A percentile compares a stretch with the other conserved stretches of the same genome.
phyloP scores from a whole-genome alignment of 2,329 filamentous ascomycete species.

The Talaromyces albobiverticillius region DNA sequence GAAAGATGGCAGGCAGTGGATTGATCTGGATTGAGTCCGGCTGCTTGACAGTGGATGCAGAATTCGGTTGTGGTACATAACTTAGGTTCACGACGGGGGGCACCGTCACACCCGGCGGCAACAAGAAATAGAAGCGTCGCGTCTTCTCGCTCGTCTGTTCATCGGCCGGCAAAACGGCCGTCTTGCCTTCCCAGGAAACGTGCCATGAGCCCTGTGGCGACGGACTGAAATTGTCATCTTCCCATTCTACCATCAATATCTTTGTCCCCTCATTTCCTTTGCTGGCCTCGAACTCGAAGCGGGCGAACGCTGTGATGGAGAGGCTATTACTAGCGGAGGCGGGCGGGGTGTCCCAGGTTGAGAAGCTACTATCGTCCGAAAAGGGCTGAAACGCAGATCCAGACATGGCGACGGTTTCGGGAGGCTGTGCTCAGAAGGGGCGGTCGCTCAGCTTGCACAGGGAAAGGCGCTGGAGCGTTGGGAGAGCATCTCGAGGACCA shows the following conservation, averaged over 20 bases:
- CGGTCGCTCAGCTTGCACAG: conserved; percentile 2
- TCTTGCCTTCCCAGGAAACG: conserved; percentile 80
- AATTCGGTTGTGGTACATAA: conserved; percentile 47
- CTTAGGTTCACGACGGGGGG: conserved; percentile 69
- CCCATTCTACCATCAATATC: conserved; percentile 91
- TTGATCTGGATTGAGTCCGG: conserved; percentile 62
- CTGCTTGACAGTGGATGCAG: conserved; percentile 32
- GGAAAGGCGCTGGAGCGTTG: neutral
- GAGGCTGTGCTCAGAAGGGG: neutral
- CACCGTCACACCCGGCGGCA: conserved; percentile 69
- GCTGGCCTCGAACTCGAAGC: conserved; percentile 81
- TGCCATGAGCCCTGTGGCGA: conserved; percentile 62
- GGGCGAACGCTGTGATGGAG: conserved; percentile 63
- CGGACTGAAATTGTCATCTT: conserved; percentile 56
- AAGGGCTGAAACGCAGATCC: neutral
- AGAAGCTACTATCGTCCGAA: neutral
- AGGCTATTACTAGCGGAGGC: conserved; percentile 23
- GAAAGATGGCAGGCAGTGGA: conserved; percentile 82
- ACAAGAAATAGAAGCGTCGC: conserved; percentile 74
- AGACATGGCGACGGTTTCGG: neutral
- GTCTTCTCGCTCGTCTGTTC: conserved; percentile 54
- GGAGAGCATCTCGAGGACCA: neutral
- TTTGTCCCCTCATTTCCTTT: conserved; percentile 81
- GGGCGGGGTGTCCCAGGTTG: neutral
- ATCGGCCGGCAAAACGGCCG: conserved; percentile 64